Evolutionary conservation across 2,329 filamentous ascomycete species (phyloP).

Genomic region (Fusarium equiseti): DNA sequence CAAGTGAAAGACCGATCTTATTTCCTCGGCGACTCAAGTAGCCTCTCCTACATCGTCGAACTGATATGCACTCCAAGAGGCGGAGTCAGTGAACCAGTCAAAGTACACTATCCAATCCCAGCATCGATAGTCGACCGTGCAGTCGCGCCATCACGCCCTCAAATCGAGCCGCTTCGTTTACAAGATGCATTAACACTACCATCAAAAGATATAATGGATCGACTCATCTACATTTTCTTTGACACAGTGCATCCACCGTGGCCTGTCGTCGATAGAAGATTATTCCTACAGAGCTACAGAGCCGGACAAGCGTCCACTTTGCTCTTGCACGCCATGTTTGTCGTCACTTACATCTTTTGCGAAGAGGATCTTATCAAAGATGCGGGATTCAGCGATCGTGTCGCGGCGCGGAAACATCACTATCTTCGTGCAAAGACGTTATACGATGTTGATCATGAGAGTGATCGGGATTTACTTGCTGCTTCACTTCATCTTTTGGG

Average conservation of each 20-base stretch:
- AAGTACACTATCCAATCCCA: constrained; percentile 39
- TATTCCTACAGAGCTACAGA: constrained; percentile 7
- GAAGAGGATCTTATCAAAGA: constrained; percentile 17
- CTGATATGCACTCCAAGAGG: constrained; percentile 32
- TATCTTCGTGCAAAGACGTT: constrained; percentile 36
- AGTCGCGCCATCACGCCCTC: constrained; percentile 4
- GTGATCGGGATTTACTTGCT: constrained; percentile 4
- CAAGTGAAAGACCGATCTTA: constrained; percentile 12
- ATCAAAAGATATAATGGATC: constrained; percentile 14
- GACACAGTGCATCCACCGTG: constrained; percentile 25
- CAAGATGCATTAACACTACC: constrained; percentile 29
- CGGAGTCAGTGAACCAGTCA: constrained; percentile 35
- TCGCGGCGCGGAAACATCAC: constrained; percentile 26
- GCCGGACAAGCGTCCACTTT: constrained; percentile 6
- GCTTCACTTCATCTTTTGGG: constrained; percentile 29
- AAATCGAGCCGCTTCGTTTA: constrained; percentile 9
- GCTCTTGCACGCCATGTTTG: constrained; percentile 26
- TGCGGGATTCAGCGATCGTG: constrained; percentile 29
- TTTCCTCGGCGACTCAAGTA: constrained; percentile 31
- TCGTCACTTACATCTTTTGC: constrained; percentile 21
- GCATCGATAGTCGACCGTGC: constrained; percentile 31
- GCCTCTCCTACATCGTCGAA: constrained; percentile 38
- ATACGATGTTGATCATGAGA: constrained; percentile 36
- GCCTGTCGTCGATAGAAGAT: constrained; percentile 15
- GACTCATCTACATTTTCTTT: constrained; percentile 21